A percentile compares a stretch with the other conserved stretches of the same genome.
Conservation (phyloP, 257 asterid genomes). For the Datura wrightii region DNA sequence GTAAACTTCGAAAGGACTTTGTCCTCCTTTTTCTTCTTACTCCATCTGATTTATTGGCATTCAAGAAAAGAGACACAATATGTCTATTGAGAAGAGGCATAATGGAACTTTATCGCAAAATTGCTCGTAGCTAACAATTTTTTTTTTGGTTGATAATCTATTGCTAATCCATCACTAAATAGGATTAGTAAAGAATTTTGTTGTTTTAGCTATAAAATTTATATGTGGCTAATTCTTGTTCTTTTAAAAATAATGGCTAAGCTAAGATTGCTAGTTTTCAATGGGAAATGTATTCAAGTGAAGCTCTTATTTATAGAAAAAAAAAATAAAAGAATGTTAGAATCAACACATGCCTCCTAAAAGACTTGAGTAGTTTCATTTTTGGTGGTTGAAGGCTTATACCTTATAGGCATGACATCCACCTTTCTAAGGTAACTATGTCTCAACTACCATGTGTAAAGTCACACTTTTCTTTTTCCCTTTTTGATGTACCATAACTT, state of each 20-base stretch:
- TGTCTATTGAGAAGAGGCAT: not conserved
- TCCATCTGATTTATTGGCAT: not conserved
- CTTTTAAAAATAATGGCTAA: too few species aligned
- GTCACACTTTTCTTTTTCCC: too few species aligned
- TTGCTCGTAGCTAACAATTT: not conserved
- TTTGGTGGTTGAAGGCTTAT: slow-evolving; percentile 24
- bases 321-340: not conserved
- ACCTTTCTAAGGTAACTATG: slow-evolving; percentile 9
- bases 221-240: not conserved
- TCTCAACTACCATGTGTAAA: slow-evolving; percentile 21
- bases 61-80: not conserved
- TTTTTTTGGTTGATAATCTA: not conserved
- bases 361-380: not conserved
- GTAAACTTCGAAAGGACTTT: not conserved
- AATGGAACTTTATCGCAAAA: not conserved
- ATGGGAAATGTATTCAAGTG: not conserved
- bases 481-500: not conserved
- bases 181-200: not conserved
- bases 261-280: not conserved
- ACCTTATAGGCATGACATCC: not conserved
- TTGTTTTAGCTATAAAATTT: not conserved
- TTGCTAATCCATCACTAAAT: not conserved
- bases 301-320: slow-evolving; percentile 22
- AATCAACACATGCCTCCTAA: not conserved
- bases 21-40: not conserved